Base-by-base conservation (phyloP, 2,329 filamentous ascomycete species). In the Westerdykella ornata region DNA sequence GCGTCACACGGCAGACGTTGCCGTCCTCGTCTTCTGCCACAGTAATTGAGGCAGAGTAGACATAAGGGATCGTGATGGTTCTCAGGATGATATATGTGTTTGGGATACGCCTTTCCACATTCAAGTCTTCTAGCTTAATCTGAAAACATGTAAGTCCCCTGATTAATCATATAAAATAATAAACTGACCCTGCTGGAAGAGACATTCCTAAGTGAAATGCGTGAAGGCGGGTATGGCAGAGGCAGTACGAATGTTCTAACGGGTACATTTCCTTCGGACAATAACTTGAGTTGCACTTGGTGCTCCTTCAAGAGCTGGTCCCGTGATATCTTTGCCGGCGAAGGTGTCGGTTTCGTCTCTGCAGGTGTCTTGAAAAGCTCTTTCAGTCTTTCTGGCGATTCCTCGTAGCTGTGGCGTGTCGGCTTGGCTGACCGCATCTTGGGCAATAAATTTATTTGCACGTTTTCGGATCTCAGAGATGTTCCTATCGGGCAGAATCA, bases 351-450 rank as follows among this genome's bases (percentile, higher is more conserved):
- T 19, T 37, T 41, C 16, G 47, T 35, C 11, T 39, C 20, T 9
- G 35, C 11, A 9, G 15, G 38, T 8, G 45, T 37, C 18, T 48
- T 46, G 9, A 43, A 8, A n/a, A 58, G 39, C 5, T 52, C 46
- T 30, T 49, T 47, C 13, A 51, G 33, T 7, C 36, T 37, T 11
- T 56, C 52, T 2, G 54, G 52, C 9, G 37, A 34, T 31, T 53
- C 53, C 37, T 58, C 54, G 41, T 58, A 56, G 8, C 41, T 49
- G 38, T 52, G 51, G 11, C 38, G 43, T 9, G 30, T 46, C 46
- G n/a, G 42, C 34, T 7, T 35, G 35, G 3, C 38, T 37, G 51
- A 53, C 50, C 19, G 26, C 35, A 33, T 28, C 8, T 11, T 26
- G 22, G n/a, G 7, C 22, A 26, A 26, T 26, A 11, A 26, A 26